These are phyloP conservation scores for Amanita jacksonii DNA, from an alignment of 768 basidiomycete species.

Conservation along the genomic window DNA sequence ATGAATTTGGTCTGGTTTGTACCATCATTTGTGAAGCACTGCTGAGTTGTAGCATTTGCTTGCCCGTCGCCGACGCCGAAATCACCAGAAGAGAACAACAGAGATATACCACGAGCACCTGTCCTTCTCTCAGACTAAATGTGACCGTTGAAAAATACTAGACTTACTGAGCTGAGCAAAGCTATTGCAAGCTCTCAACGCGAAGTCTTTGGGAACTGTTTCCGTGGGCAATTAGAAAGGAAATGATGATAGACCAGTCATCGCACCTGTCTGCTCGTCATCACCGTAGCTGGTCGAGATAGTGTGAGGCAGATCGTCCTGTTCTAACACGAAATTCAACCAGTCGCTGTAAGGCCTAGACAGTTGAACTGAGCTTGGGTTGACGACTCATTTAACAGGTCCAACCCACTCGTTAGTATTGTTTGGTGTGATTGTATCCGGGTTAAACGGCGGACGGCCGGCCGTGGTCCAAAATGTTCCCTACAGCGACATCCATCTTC, in stretches of 20 bases:
- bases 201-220: constrained; percentile 37
- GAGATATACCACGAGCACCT: constrained; percentile 58
- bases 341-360: constrained; percentile 33
- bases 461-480: constrained; percentile 53
- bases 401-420: constrained; percentile 26
- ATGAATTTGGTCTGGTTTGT: constrained; percentile 43
- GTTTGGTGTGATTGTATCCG: constrained; percentile 30
- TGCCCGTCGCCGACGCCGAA: constrained; percentile 59
- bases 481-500: constrained; percentile 10
- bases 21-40: constrained; percentile 53
- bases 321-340: constrained; percentile 47
- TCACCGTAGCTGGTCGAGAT: constrained; percentile 72
- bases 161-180: constrained; percentile 57
- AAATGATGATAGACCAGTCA: neutral
- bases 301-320: constrained; percentile 39
- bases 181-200: constrained; percentile 44
- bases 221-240: too few relatives aligned
- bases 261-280: constrained; percentile 55
- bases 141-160: neutral
- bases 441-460: constrained; percentile 49
- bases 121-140: neutral
- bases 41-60: constrained; percentile 38
- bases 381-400: neutral
- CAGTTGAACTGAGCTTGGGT: neutral
- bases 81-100: constrained; percentile 62